Base-by-base conservation (phyloP, 1,284 basidiomycete genomes). In the Flammula alnicola region DNA sequence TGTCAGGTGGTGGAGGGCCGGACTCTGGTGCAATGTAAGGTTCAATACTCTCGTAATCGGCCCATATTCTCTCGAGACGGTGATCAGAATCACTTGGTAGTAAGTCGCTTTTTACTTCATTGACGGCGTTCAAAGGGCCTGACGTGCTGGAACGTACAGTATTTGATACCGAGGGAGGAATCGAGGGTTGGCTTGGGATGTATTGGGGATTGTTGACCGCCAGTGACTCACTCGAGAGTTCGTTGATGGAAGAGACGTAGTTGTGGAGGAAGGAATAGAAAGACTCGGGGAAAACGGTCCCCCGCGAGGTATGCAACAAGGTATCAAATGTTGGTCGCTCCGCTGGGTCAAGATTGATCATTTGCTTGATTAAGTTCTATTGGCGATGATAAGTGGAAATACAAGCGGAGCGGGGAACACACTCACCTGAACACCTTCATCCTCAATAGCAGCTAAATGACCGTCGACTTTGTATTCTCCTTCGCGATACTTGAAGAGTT, bases 251-350 rank as follows among this genome's bases (percentile, higher is more conserved):
- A 0, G 86, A 80, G 39, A 93, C 81, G 59, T 97, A 98, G 55
- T 91, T 91, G 67, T 96, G 91, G 16, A 99, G 76, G 68, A 96
- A 98, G 4, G 92, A 89, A 69, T 97, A 97, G 67, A 99, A 98
- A 29, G 84, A 85, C 61, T 95, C 90, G 0, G 96, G 95, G 58
- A 99, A 93, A 30, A 94, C 86, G 2, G 77, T 80, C 0, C 86
- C 89, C 31, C 91, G 81, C n/a, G 86, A 88, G 0, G 77, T 81
- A 26, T 88, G 82, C 30, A 99, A 74, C n/a, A 95, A 76, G 7
- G 80, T 81, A 56, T 93, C 88, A 67, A 98, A 98, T 0, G 87
- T 83, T 1, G 93, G 92, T 7, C 97, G 83, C 6, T 81, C 72
- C 0, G 72, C 57, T 0, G 95, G 90, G 53, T 95, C 86, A 17